Evolutionary conservation across 352 stramenopile genomes (phyloP), one percentile per base, ranked within the genome.

Genomic region (Globisporangium apiculatum): DNA sequence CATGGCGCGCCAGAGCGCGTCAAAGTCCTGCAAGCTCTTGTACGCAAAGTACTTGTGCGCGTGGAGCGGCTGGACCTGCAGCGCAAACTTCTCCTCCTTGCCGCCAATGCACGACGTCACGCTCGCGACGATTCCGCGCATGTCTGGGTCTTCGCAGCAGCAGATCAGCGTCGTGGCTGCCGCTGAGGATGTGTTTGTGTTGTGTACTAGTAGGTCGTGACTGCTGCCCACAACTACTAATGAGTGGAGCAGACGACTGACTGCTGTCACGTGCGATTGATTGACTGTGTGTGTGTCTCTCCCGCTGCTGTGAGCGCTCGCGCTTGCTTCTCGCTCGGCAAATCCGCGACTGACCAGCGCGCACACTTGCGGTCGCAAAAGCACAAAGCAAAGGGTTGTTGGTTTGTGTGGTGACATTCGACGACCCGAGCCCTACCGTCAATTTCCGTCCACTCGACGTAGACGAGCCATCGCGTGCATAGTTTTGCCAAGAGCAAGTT

Each of bases 41-140:
- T 92, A 92, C 41, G 89, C 80, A 65, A 89, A 92, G 70, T 91
- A 90, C 17, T 68, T 61, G 14, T 58, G 68, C 14, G 71, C 72
- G 35, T 75, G 60, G 15, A 62, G 48, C 4, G 73, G 67, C 46
- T 68, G 56, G 48, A 91, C 71, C 64, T 86, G 76, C 43, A 92
- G 74, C 7, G 83, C 83, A 59, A 89, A 92, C 53, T 75, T 85
- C 46, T 89, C 83, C 49, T 89, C 72, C 57, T 87, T 88, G 62
- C 83, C 83, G 57, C 83, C 83, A 60, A 92, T 86, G 57, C 83
- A 92, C 12, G 80, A 89, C 51, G 83, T 92, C 15, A 92, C 76
- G 12, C 69, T 76, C 17, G 83, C 83, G 53, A 65, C 62, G n/a
- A 92, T 56, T 66, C 76, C 75, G 37, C 79, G 71, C 83, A 92